Evolutionary conservation across 345 rosid genomes (phyloP).

Genomic region (Erodium maritimum): DNA sequence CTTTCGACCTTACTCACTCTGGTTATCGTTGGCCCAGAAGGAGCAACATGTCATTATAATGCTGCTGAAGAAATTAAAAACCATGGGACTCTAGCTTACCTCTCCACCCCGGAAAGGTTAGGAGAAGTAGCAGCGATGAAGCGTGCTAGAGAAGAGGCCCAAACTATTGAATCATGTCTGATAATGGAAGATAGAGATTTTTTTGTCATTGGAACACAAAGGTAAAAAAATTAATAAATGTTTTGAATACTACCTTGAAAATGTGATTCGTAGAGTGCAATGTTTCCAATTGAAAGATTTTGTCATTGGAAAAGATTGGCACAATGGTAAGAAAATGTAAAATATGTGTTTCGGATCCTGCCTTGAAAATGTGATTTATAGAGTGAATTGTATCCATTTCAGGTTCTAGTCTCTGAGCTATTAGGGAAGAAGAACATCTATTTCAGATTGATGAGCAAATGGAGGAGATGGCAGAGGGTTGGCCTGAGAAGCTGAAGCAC

Average conservation of each 20-base stretch:
- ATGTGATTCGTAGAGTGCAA: no score
- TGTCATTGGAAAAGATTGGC: no score
- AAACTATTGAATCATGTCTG: slow-evolving; percentile 49
- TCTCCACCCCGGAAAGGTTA: slow-evolving; percentile 56
- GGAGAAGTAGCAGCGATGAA: slow-evolving; percentile 36
- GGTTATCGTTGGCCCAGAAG: slow-evolving; percentile 61
- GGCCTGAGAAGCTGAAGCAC: no score
- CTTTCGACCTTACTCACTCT: slow-evolving; percentile 36
- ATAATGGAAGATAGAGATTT: slow-evolving; percentile 48
- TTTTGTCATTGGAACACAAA: slow-evolving; percentile 38
- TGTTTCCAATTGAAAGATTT: no score
- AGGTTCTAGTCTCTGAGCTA: slow-evolving; percentile 46
- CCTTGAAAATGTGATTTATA: background rate
- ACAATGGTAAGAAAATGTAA: no score
- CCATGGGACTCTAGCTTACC: slow-evolving; percentile 48
- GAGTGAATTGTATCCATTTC: no score
- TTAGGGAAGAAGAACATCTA: slow-evolving; percentile 62
- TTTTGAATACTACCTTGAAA: no score
- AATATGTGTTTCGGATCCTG: no score
- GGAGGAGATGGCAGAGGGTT: no score
- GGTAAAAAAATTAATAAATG: slow-evolving; percentile 21
- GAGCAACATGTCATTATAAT: slow-evolving; percentile 45
- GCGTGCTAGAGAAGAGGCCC: slow-evolving; percentile 43
- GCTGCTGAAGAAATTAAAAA: slow-evolving; percentile 52
- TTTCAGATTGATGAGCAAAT: no score